These are phyloP conservation scores for Gleditsia sinensis DNA, from an alignment of 306 rosid species.

Conservation along the genomic window DNA sequence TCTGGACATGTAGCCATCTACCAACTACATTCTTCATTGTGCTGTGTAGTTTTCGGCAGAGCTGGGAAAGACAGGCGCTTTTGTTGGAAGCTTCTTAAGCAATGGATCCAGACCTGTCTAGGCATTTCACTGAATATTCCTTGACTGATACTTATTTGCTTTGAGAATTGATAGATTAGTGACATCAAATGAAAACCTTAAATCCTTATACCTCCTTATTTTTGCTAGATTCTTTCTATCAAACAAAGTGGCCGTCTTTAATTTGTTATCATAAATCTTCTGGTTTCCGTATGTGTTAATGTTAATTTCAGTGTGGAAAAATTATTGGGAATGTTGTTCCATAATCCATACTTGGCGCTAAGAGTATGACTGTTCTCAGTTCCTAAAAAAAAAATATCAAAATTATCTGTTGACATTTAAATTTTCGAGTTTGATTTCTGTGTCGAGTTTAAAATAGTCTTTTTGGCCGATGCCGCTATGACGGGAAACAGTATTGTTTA, in stretches of 20 bases:
- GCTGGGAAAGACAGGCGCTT: background rate
- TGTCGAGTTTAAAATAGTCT: no score
- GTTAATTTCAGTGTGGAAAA: no score
- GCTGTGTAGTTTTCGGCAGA: background rate
- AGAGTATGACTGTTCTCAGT: no score
- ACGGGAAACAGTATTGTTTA: no score
- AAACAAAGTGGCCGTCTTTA: background rate
- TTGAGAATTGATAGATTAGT: background rate
- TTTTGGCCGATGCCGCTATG: no score
- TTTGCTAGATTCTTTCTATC: background rate
- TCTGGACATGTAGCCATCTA: no score
- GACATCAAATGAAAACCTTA: background rate
- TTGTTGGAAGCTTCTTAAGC: background rate
- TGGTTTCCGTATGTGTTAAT: background rate
- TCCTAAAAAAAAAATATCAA: no score
- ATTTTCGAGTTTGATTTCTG: background rate
- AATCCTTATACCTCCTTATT: background rate
- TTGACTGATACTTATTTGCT: background rate
- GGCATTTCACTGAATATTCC: conserved; percentile 1
- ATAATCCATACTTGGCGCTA: no score
- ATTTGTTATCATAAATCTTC: background rate
- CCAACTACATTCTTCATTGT: background rate
- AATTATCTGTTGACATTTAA: no score
- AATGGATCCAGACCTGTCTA: background rate
- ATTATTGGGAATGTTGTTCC: no score